Percentiles rank a stretch among this genome's conserved stretches.
phyloP scores from a whole-genome alignment of 768 basidiomycete species.

The Suillus subluteus region DNA sequence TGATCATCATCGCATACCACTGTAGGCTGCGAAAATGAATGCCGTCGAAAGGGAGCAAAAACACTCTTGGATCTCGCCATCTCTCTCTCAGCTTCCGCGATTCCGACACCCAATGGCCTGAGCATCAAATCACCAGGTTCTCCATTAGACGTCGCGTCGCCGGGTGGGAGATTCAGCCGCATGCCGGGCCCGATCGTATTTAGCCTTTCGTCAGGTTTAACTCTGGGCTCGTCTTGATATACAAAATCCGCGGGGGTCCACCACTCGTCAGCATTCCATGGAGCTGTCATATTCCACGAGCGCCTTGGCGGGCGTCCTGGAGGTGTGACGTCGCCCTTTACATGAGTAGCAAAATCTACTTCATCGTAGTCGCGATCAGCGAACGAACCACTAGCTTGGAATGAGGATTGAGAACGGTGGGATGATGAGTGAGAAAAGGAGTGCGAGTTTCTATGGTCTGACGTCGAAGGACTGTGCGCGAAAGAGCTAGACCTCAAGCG shows the following conservation, averaged over 20 bases:
- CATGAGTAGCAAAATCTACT: neutral
- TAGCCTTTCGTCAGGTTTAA: neutral
- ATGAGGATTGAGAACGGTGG: neutral
- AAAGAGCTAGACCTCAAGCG: neutral
- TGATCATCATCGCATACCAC: neutral
- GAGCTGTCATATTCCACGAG: neutral
- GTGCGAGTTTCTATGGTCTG: neutral
- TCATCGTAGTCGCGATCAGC: neutral
- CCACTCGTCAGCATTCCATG: neutral
- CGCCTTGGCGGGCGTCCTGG: conserved; percentile 4
- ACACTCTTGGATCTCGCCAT: neutral
- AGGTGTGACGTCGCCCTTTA: neutral
- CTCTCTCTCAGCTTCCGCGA: neutral
- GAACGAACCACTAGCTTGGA: neutral
- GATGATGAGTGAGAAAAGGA: neutral
- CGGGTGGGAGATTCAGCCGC: neutral
- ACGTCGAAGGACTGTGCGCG: neutral
- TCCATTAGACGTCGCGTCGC: neutral
- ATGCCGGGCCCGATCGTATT: neutral
- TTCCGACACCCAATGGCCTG: neutral
- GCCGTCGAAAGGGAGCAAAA: neutral
- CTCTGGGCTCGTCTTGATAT: neutral
- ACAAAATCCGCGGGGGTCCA: neutral
- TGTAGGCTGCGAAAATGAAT: neutral
- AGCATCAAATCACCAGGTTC: neutral